Evolutionary conservation across 2,329 filamentous ascomycete species (phyloP), one percentile per base, ranked within the genome.

Genomic region (Epicoccum nigrum): DNA sequence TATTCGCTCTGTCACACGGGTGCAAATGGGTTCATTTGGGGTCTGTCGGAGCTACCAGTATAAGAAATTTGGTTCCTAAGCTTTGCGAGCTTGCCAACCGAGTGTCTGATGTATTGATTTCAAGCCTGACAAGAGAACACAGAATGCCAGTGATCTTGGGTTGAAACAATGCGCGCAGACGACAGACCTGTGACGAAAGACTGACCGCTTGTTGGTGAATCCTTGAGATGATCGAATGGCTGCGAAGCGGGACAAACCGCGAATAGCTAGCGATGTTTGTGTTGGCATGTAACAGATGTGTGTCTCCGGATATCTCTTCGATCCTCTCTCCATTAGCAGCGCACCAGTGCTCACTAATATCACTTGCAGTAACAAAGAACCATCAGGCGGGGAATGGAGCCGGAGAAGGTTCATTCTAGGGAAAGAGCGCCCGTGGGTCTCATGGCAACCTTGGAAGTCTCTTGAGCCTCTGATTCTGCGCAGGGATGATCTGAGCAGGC

Each of bases 181-280:
- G 39, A 46, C n/a, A 30, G n/a, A 30, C 38, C 38, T 41, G 33
- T 4, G 17, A 15, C 23, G 4, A 27, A 38, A 32, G 38, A 43
- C 49, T 44, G 44, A 47, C 49, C 49, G 44, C 44, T 44, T 20
- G 16, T 52, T 44, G 34, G 49, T 30, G 13, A 30, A 13, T 7
- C 33, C 33, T 20, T 33, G 27, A 9, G 40, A 19, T 25, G 8
- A 33, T 21, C 38, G 39, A 43, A 43, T 44, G 32, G 28, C n/a
- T 41, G 21, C 39, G 39, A 38, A 43, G 47, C 49, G 43, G 49
- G 44, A 38, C 38, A 44, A 27, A 47, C 49, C 49, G 38, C 39
- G 43, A 52, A 21, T 28, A 52, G 49, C 33, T 52, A 52, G 49
- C 42, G 49, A 25, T 43, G 38, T 32, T 52, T 47, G 49, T 38